phyloP scores from a whole-genome alignment of 192 early-diverging fungal species.

The Backusella sp. region DNA sequence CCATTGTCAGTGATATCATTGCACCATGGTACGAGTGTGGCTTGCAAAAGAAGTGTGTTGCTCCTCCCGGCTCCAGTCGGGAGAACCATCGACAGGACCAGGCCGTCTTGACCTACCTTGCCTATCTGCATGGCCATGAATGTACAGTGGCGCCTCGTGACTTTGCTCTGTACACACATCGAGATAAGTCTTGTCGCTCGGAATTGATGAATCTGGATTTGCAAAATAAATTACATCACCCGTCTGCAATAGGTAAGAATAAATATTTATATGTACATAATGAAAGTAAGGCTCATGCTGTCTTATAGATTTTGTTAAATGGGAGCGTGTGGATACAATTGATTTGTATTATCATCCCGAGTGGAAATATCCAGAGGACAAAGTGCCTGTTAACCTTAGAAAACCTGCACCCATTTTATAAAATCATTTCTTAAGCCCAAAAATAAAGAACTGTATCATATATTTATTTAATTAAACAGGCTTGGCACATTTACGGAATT shows the following conservation, averaged over 20 bases:
- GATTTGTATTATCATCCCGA: constrained; percentile 30
- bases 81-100: constrained; percentile 58
- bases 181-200: constrained; percentile 44
- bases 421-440: not conserved
- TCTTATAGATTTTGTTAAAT: constrained; percentile 14
- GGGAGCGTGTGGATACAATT: constrained; percentile 25
- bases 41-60: constrained; percentile 44
- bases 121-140: constrained; percentile 33
- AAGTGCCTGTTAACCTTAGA: constrained; percentile 8
- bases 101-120: constrained; percentile 49
- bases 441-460: not conserved
- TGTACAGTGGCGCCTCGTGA: constrained; percentile 36
- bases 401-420: not conserved
- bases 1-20: constrained; percentile 41
- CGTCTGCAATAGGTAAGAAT: constrained; percentile 33
- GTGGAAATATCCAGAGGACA: constrained; percentile 25
- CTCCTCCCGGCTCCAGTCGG: constrained; percentile 48
- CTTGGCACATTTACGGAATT: constrained; percentile 95
- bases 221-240: constrained; percentile 19
- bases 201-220: constrained; percentile 29
- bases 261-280: not conserved
- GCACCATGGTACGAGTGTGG: constrained; percentile 48
- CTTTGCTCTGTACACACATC: constrained; percentile 46
- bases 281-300: not conserved
- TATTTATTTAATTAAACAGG: constrained; percentile 49